A percentile compares a stretch with the other conserved stretches of the same genome.
phyloP scores from a whole-genome alignment of 1,284 basidiomycete genomes.

The Athelia psychrophila region DNA sequence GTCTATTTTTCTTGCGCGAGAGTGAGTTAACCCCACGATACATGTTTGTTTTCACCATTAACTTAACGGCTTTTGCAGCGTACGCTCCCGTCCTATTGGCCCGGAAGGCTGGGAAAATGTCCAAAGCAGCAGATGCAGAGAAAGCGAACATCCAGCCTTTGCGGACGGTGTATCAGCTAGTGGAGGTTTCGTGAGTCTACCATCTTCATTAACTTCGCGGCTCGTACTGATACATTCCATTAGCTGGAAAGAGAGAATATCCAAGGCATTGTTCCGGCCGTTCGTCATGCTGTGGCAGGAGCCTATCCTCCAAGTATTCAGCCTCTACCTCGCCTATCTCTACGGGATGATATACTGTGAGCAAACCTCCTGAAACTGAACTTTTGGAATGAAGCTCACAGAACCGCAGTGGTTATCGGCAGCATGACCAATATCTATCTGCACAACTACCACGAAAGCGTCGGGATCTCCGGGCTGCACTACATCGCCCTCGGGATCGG shows the following conservation, averaged over 20 bases:
- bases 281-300: conserved; percentile 45
- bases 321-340: conserved; percentile 48
- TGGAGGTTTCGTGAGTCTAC: conserved; percentile 10
- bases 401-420: conserved; percentile 52
- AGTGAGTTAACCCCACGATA: too few species aligned
- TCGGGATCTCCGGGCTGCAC: conserved; percentile 51
- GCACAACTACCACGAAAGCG: conserved; percentile 42
- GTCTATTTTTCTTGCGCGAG: conserved; percentile 59
- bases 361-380: too few species aligned
- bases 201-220: too few species aligned
- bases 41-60: too few species aligned
- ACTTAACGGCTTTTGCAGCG: conserved; percentile 33
- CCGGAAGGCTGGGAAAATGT: conserved; percentile 51
- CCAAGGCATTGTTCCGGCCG: conserved; percentile 40
- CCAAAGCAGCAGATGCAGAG: conserved; percentile 40
- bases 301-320: conserved; percentile 44
- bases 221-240: too few species aligned
- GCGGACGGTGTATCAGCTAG: conserved; percentile 42
- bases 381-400: neutral
- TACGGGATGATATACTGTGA: conserved; percentile 21
- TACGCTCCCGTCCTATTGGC: conserved; percentile 62
- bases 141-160: conserved; percentile 35
- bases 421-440: conserved; percentile 63
- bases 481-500: conserved; percentile 54
- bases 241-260: conserved; percentile 33